Percentiles rank a stretch among this genome's conserved stretches.
Conservation (phyloP, 2,329 filamentous ascomycete species). For the Calonectria honghensis region DNA sequence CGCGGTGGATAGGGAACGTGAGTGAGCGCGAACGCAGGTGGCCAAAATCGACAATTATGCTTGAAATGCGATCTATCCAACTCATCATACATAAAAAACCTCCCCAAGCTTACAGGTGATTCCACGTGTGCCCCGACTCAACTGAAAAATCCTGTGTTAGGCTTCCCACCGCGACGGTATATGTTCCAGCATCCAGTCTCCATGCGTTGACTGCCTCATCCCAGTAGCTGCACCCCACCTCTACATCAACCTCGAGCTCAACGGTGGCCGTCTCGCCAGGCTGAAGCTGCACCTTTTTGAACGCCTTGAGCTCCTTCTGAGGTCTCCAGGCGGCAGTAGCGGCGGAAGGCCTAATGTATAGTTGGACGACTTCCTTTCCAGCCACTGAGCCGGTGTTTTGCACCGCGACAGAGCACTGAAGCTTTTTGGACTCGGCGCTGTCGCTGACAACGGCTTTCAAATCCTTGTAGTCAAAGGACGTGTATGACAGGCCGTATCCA, state of each 20-base stretch:
- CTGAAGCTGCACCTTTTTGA: slow-evolving; percentile 32
- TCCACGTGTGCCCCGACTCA: neutral
- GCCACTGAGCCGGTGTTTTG: slow-evolving; percentile 26
- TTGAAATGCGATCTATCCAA: neutral
- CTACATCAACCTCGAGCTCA: slow-evolving; percentile 28
- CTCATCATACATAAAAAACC: neutral
- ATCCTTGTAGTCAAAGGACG: slow-evolving; percentile 37
- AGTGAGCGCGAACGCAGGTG: neutral
- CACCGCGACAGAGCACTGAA: slow-evolving; percentile 18
- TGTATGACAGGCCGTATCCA: slow-evolving; percentile 44
- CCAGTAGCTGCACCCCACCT: slow-evolving; percentile 9
- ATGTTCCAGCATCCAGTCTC: slow-evolving; percentile 37
- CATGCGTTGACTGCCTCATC: slow-evolving; percentile 33
- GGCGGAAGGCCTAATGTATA: slow-evolving; percentile 9
- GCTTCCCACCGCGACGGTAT: slow-evolving; percentile 19
- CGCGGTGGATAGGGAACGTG: neutral
- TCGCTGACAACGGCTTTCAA: slow-evolving; percentile 34
- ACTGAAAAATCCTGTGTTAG: slow-evolving; percentile 8
- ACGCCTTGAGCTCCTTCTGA: slow-evolving; percentile 39
- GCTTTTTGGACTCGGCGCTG: neutral
- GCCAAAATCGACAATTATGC: neutral
- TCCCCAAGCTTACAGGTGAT: neutral
- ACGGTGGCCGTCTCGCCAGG: slow-evolving; percentile 26
- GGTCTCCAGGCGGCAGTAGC: slow-evolving; percentile 40
- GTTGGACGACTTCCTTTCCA: slow-evolving; percentile 43